These are phyloP conservation scores for Lachancea kluyveri DNA, from an alignment of 805 yeast genomes.

Conservation along the genomic window DNA sequence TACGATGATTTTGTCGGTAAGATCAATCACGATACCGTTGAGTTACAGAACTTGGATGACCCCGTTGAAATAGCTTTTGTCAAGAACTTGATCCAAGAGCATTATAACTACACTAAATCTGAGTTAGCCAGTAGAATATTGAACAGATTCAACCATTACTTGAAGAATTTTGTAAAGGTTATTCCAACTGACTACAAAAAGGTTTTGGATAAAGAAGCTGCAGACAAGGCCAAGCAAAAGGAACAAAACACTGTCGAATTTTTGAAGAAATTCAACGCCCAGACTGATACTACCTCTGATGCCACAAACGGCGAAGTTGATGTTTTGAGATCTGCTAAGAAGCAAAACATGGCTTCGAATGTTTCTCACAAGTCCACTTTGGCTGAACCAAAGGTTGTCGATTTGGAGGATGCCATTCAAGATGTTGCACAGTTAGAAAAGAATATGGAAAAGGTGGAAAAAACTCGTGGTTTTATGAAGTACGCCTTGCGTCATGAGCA, in stretches of 20 bases:
- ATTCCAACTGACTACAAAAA: slow-evolving; percentile 87
- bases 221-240: slow-evolving; percentile 59
- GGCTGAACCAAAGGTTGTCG: slow-evolving; percentile 78
- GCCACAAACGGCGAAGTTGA: slow-evolving; percentile 85
- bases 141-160: slow-evolving; percentile 78
- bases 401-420: slow-evolving; percentile 81
- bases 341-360: slow-evolving; percentile 14
- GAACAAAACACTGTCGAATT: slow-evolving; percentile 51
- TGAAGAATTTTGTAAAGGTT: slow-evolving; percentile 88
- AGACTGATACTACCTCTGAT: slow-evolving; percentile 70
- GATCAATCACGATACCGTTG: slow-evolving; percentile 79
- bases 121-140: slow-evolving; percentile 81
- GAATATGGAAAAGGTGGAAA: slow-evolving; percentile 52
- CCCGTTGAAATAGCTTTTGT: slow-evolving; percentile 92
- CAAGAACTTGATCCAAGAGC: slow-evolving; percentile 90
- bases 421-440: slow-evolving; percentile 62
- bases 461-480: slow-evolving; percentile 86
- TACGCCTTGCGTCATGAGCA: slow-evolving; percentile 84
- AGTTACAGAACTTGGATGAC: slow-evolving; percentile 66
- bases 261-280: slow-evolving; percentile 63
- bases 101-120: slow-evolving; percentile 89
- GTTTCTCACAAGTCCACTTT: slow-evolving; percentile 30
- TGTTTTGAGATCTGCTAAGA: slow-evolving; percentile 39
- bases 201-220: slow-evolving; percentile 76
- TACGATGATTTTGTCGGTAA: slow-evolving; percentile 74